Conservation (phyloP, 768 basidiomycete species). For the Imleria badia region DNA sequence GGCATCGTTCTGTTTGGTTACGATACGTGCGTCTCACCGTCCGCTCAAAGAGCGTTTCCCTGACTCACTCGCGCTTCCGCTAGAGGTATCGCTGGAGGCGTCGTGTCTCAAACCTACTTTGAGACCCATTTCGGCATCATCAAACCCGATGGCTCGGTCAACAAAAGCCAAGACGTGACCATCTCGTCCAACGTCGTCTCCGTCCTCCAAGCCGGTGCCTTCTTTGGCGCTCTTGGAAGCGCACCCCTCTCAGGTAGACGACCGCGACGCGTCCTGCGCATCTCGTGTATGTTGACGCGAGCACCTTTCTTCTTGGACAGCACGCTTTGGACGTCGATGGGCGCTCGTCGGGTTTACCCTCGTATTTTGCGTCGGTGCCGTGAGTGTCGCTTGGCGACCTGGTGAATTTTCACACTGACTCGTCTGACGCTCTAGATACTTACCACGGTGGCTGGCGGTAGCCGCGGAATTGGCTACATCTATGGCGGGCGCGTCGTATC, state of each 20-base stretch:
- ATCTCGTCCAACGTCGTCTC: conserved; percentile 86
- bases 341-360: conserved; percentile 60
- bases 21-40: conserved; percentile 52
- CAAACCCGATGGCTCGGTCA: conserved; percentile 41
- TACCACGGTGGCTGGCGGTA: conserved; percentile 61
- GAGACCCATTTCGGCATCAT: conserved; percentile 58
- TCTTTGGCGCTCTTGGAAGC: conserved; percentile 80
- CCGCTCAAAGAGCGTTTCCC: background rate
- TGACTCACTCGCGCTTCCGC: background rate
- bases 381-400: conserved; percentile 35
- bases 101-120: conserved; percentile 65
- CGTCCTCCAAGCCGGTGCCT: conserved; percentile 83
- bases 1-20: conserved; percentile 84
- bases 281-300: background rate
- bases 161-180: conserved; percentile 42
- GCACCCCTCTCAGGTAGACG: conserved; percentile 65
- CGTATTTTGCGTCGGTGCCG: conserved; percentile 73
- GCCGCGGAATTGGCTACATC: conserved; percentile 62
- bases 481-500: conserved; percentile 80
- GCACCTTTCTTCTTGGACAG: conserved; percentile 32
- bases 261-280: background rate
- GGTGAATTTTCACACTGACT: background rate
- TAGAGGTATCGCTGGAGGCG: conserved; percentile 67
- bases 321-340: conserved; percentile 61
- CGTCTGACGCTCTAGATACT: conserved; percentile 47